Conservation (phyloP, 345 rosid species). For the Eucalyptus urophylla region DNA sequence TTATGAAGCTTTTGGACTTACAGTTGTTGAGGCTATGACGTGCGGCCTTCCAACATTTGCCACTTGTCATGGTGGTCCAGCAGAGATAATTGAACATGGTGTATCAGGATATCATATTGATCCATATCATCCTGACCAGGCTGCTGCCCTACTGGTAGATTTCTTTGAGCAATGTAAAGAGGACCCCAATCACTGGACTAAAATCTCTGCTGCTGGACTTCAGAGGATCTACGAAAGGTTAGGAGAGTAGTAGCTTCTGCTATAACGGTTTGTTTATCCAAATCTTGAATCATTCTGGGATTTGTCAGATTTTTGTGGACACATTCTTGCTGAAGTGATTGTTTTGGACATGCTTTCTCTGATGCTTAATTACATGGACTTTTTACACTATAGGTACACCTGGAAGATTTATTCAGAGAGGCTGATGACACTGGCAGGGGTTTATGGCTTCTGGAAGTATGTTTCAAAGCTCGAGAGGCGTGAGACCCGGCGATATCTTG, state of each 20-base stretch:
- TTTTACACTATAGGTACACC: constrained; percentile 50
- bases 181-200: constrained; percentile 71
- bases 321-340: not conserved
- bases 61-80: constrained; percentile 94
- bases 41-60: constrained; percentile 96
- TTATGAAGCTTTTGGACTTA: constrained; percentile 97
- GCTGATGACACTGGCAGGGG: constrained; percentile 91
- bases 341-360: not conserved
- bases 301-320: not conserved
- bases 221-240: constrained; percentile 81
- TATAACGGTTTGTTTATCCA: not conserved
- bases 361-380: not conserved
- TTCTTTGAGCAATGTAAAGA: constrained; percentile 70
- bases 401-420: constrained; percentile 96
- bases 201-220: constrained; percentile 66
- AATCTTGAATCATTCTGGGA: not conserved
- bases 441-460: constrained; percentile 90
- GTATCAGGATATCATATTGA: constrained; percentile 88
- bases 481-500: constrained; percentile 87
- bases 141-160: constrained; percentile 37
- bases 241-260: not conserved
- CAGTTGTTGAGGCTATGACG: constrained; percentile 98
- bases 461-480: constrained; percentile 88
- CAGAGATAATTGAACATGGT: constrained; percentile 85
- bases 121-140: constrained; percentile 89